Percentiles rank a stretch among this genome's conserved stretches.
phyloP scores from a whole-genome alignment of 129 eudicot species.

The Calendula officinalis region DNA sequence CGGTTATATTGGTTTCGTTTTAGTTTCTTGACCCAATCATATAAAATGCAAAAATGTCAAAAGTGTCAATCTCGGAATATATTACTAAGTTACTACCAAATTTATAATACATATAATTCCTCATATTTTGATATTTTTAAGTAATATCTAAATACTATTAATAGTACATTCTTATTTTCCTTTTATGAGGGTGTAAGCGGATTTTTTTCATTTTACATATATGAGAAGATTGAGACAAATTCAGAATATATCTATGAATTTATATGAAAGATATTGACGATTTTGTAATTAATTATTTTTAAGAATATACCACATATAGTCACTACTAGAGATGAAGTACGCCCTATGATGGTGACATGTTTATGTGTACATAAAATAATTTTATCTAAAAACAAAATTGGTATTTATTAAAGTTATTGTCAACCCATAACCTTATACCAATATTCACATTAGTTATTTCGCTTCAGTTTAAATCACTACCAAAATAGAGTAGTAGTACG shows the following conservation, averaged over 20 bases:
- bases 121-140: not conserved
- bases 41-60: too few relatives aligned
- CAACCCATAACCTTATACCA: too few relatives aligned
- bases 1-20: too few relatives aligned
- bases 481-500: too few relatives aligned
- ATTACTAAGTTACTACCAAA: not conserved
- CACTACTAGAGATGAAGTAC: not conserved
- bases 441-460: too few relatives aligned
- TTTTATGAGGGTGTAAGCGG: slow-evolving; percentile 7
- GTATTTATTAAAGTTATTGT: too few relatives aligned
- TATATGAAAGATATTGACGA: not conserved
- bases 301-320: slow-evolving; percentile 3
- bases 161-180: slow-evolving; percentile 5
- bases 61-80: too few relatives aligned
- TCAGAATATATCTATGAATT: not conserved
- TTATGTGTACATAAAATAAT: too few relatives aligned
- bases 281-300: slow-evolving; percentile 13
- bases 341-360: slow-evolving; percentile 8
- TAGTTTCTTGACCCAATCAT: too few relatives aligned
- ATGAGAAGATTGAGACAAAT: slow-evolving; percentile 14
- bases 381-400: too few relatives aligned
- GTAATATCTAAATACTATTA: not conserved
- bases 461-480: too few relatives aligned
- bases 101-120: not conserved
- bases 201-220: slow-evolving; percentile 20